Conservation (phyloP, 768 basidiomycete genomes). For the Termitomyces eurrhizus region DNA sequence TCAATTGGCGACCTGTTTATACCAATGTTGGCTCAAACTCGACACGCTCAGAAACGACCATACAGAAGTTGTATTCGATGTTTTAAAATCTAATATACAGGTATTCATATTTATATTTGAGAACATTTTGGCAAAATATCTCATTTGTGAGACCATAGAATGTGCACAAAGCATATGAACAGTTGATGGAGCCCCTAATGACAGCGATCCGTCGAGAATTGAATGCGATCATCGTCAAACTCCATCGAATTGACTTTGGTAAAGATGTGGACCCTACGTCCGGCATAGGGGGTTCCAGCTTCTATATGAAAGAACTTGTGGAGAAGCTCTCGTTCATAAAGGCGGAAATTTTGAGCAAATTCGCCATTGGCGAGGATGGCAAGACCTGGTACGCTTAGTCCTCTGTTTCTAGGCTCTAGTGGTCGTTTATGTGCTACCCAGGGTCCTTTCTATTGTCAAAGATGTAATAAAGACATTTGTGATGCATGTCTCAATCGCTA, state of each 20-base stretch:
- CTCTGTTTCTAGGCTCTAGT: not conserved
- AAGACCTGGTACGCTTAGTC: constrained; percentile 63
- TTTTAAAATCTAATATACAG: constrained; percentile 53
- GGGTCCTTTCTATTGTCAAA: constrained; percentile 65
- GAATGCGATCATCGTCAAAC: constrained; percentile 68
- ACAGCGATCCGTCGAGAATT: constrained; percentile 77
- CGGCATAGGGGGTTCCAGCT: constrained; percentile 64
- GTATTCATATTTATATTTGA: constrained; percentile 42
- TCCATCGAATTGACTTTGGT: constrained; percentile 84
- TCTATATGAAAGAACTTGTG: constrained; percentile 89
- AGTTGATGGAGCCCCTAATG: constrained; percentile 58
- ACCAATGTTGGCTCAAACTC: constrained; percentile 70
- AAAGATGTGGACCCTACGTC: constrained; percentile 64
- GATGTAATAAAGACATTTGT: constrained; percentile 86
- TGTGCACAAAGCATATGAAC: constrained; percentile 47
- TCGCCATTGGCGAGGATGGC: constrained; percentile 65
- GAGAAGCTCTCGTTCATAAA: constrained; percentile 87
- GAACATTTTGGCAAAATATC: constrained; percentile 2
- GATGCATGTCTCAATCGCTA: constrained; percentile 89
- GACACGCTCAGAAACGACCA: constrained; percentile 68
- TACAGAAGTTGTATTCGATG: constrained; percentile 48
- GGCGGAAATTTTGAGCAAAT: constrained; percentile 67
- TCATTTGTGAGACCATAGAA: constrained; percentile 33
- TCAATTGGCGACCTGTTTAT: constrained; percentile 73
- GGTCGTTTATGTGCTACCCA: constrained; percentile 21